phyloP scores from a whole-genome alignment of 371 early-diverging fungal species.

The Actinomortierella ambigua region DNA sequence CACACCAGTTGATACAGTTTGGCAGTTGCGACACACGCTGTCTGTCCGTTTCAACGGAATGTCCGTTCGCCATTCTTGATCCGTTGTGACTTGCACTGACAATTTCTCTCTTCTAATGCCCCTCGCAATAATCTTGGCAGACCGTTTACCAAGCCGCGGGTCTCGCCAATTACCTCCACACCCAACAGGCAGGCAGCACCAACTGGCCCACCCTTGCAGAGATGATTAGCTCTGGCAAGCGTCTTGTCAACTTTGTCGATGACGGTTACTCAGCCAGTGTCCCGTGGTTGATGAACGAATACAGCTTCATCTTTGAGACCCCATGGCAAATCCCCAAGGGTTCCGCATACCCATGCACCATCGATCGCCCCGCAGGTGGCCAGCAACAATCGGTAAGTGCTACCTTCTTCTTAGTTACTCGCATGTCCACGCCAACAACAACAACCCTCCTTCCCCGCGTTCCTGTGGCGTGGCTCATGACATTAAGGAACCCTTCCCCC shows the following conservation, averaged over 20 bases:
- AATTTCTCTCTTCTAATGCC: neutral
- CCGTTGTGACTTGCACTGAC: neutral
- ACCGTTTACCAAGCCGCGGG: conserved; percentile 61
- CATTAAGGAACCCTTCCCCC: no score
- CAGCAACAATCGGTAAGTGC: conserved; percentile 11
- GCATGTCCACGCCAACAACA: neutral
- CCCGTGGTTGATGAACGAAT: conserved; percentile 68
- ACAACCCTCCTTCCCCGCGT: no score
- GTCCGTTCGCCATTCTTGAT: neutral
- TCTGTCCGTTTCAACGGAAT: no score
- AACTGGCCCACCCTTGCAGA: conserved; percentile 73
- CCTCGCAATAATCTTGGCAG: conserved; percentile 3
- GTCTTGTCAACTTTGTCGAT: conserved; percentile 71
- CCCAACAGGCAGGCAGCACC: conserved; percentile 46
- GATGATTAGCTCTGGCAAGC: conserved; percentile 68
- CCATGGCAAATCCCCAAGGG: conserved; percentile 51
- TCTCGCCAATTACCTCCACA: conserved; percentile 57
- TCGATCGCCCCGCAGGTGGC: conserved; percentile 55
- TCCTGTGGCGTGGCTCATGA: no score
- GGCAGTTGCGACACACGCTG: no score
- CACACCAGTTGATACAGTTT: no score
- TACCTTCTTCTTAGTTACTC: neutral
- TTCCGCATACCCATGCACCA: conserved; percentile 51
- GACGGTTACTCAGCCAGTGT: conserved; percentile 54
- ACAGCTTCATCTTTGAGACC: conserved; percentile 63